Percentiles rank a stretch among this genome's conserved stretches.
phyloP scores from a whole-genome alignment of 2,329 filamentous ascomycete species.

The Aspergillus sp. region DNA sequence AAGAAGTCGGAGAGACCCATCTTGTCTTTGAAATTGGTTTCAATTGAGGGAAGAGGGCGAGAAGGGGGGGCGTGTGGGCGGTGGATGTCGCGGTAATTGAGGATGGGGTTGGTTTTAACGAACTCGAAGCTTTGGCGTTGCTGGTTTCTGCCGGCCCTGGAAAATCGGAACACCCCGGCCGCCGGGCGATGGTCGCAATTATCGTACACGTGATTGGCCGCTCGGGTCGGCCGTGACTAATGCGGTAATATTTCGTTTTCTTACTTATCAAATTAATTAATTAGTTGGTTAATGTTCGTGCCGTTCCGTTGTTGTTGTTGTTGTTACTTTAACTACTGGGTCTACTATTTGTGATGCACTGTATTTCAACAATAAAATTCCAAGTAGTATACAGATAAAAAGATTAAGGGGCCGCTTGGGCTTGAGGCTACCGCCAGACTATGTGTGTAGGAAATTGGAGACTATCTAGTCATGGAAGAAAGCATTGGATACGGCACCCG shows the following conservation, averaged over 20 bases:
- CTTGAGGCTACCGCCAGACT: not conserved
- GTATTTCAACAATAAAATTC: not conserved
- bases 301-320: not conserved
- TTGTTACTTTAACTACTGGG: not conserved
- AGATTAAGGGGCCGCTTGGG: not conserved
- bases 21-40: slow-evolving; percentile 32
- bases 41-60: slow-evolving; percentile 34
- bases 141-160: slow-evolving; percentile 30
- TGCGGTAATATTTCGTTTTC: slow-evolving; percentile 15
- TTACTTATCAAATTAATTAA: too few species aligned
- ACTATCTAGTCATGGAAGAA: not conserved
- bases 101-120: slow-evolving; percentile 36
- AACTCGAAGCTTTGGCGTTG: slow-evolving; percentile 28
- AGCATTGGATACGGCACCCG: not conserved
- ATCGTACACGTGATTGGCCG: slow-evolving; percentile 44
- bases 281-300: not conserved
- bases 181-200: slow-evolving; percentile 40
- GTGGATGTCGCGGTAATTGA: slow-evolving; percentile 29
- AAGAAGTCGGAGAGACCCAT: slow-evolving; percentile 69
- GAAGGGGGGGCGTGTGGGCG: slow-evolving; percentile 20
- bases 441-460: not conserved
- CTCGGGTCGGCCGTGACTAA: slow-evolving; percentile 13
- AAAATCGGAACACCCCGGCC: slow-evolving; percentile 47
- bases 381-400: slow-evolving; percentile 23
- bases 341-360: too few species aligned